Evolutionary conservation across 2,329 filamentous ascomycete genomes (phyloP), one percentile per base, ranked within the genome.

Genomic region (Calonectria leucothoes): DNA sequence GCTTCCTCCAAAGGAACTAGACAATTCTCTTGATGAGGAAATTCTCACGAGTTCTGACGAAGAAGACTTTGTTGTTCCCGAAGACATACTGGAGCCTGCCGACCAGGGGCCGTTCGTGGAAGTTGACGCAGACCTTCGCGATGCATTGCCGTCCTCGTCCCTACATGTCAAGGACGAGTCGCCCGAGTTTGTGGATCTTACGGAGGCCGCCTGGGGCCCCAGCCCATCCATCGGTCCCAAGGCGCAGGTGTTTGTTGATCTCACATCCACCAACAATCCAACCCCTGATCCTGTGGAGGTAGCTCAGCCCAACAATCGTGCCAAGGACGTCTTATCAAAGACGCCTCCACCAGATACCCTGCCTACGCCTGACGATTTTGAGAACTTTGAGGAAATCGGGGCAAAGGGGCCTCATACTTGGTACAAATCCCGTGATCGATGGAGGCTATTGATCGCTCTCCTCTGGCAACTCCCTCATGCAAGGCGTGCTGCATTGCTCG

Each of bases 41-140:
- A 71, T 87, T 11, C 76, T 91, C n/a, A 87, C 86, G 2, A 90
- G 88, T 74, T 73, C 88, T 25, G 89, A 89, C 29, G 87, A 88
- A 29, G 85, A 85, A 11, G 83, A 86, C 55, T 92, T 93, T 73
- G 82, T 93, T 59, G 85, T 90, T 33, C 78, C 77, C 2, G 82
- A 83, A 20, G 71, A 79, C 8, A 72, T 77, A 14, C 55, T 37
- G n/a, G 35, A 52, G 23, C 55, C 33, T 7, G 12, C 14, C 8
- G 6, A 25, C 6, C 31, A 59, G 17, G 7, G 39, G 6, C 55
- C 37, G 6, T 17, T 10, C 23, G 71, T 75, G 69, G 73, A 74
- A 10, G 31, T 73, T n/a, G 63, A 66, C 15, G 65, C 72, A 23
- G 72, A 52, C 15, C 55, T 23, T 11, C 6, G 4, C 20, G 25